A percentile compares a stretch with the other conserved stretches of the same genome.
Conservation (phyloP, 768 basidiomycete species). For the Podaxis pistillaris region DNA sequence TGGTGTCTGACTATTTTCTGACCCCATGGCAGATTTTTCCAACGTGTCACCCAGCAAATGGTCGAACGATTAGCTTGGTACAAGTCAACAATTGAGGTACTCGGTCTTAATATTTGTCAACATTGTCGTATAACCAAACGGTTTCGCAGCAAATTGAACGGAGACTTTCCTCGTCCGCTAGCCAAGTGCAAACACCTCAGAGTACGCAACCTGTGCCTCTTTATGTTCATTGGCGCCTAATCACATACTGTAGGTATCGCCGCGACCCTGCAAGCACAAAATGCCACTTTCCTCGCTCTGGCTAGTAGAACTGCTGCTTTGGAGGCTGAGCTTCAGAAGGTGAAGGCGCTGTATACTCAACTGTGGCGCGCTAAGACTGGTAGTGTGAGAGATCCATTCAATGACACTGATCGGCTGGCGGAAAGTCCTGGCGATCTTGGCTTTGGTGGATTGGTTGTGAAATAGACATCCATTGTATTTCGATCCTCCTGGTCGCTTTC, state of each 20-base stretch:
- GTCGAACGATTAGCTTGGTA: conserved; percentile 73
- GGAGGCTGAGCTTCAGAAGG: conserved; percentile 72
- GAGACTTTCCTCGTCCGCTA: conserved; percentile 66
- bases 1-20: neutral
- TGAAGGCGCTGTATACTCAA: conserved; percentile 73
- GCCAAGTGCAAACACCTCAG: conserved; percentile 74
- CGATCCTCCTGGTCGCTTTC: neutral
- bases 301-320: conserved; percentile 75
- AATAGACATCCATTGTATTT: conserved; percentile 16
- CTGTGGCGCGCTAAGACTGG: conserved; percentile 80
- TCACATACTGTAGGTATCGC: conserved; percentile 52
- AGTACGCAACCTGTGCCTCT: conserved; percentile 36
- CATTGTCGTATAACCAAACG: conserved; percentile 11
- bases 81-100: conserved; percentile 76
- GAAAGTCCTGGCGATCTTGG: conserved; percentile 39
- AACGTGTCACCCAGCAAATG: conserved; percentile 70
- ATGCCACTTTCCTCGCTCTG: conserved; percentile 72
- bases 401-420: conserved; percentile 37
- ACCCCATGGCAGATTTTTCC: conserved; percentile 56
- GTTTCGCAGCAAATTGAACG: conserved; percentile 73
- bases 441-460: conserved; percentile 40
- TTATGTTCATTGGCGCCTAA: conserved; percentile 6
- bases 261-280: conserved; percentile 77
- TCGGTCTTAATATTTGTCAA: neutral
- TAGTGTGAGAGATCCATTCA: conserved; percentile 82